phyloP scores from a whole-genome alignment of 2,329 filamentous ascomycete genomes.

The Aureobasidium pullulans region DNA sequence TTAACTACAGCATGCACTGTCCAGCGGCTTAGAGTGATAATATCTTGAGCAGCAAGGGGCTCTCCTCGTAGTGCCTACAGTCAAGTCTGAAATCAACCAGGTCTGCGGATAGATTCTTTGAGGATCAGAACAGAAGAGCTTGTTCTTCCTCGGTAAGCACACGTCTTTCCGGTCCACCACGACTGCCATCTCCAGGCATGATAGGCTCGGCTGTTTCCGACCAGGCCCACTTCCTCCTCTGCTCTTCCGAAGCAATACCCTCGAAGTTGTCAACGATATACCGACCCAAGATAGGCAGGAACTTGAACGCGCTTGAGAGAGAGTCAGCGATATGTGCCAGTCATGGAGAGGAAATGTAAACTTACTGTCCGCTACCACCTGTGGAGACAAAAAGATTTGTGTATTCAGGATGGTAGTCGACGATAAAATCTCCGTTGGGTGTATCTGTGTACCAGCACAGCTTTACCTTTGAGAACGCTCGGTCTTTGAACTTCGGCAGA shows the following conservation, averaged over 20 bases:
- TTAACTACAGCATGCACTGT: too few relatives aligned
- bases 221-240: not conserved
- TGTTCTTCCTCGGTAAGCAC: not conserved
- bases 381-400: slow-evolving; percentile 48
- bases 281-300: slow-evolving; percentile 19
- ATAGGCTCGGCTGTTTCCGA: not conserved
- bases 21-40: too few relatives aligned
- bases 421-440: slow-evolving; percentile 44
- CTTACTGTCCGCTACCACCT: slow-evolving; percentile 47
- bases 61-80: too few relatives aligned
- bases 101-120: too few relatives aligned
- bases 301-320: slow-evolving; percentile 20
- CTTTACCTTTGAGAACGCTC: slow-evolving; percentile 34
- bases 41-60: too few relatives aligned
- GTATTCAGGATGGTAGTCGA: slow-evolving; percentile 39
- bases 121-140: not conserved
- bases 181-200: not conserved
- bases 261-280: slow-evolving; percentile 18
- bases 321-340: not conserved
- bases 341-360: not conserved
- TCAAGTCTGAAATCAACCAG: too few relatives aligned
- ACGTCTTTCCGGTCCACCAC: not conserved
- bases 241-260: not conserved
- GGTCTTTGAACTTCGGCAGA: slow-evolving; percentile 18
- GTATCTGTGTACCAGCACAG: slow-evolving; percentile 48